Conservation (phyloP, 2,329 filamentous ascomycete species). For the Botrytis tulipae region DNA sequence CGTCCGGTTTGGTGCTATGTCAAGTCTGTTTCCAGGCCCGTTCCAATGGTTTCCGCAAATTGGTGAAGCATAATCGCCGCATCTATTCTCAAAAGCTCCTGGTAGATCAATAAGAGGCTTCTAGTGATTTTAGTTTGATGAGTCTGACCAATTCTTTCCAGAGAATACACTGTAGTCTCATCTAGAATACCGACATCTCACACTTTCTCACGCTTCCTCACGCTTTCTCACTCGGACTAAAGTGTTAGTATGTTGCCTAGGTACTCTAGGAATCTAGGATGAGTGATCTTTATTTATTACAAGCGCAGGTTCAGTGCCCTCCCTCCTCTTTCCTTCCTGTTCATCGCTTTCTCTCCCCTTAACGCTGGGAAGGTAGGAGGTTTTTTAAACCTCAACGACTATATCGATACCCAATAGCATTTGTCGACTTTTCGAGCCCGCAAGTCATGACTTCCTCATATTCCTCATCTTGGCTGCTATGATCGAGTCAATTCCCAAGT, state of each 20-base stretch:
- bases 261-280: not conserved
- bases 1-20: not conserved
- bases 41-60: not conserved
- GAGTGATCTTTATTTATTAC: not conserved
- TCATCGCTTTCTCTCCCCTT: not conserved
- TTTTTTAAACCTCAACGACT: not conserved
- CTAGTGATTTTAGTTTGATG: not conserved
- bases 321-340: not conserved
- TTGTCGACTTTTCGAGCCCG: not conserved
- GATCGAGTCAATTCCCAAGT: not conserved
- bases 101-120: not conserved
- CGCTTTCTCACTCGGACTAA: not conserved
- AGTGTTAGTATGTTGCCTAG: not conserved
- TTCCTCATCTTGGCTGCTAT: not conserved
- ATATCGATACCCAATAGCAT: not conserved
- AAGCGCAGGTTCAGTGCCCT: not conserved
- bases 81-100: conserved; percentile 5
- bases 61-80: not conserved
- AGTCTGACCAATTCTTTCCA: not conserved
- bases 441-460: not conserved
- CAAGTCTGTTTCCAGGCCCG: not conserved
- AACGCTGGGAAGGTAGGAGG: not conserved
- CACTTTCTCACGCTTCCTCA: not conserved
- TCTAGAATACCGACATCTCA: not conserved
- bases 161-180: not conserved